These are phyloP conservation scores for Sporothrix curviconia DNA, from an alignment of 2,329 filamentous ascomycete genomes.

Conservation along the genomic window DNA sequence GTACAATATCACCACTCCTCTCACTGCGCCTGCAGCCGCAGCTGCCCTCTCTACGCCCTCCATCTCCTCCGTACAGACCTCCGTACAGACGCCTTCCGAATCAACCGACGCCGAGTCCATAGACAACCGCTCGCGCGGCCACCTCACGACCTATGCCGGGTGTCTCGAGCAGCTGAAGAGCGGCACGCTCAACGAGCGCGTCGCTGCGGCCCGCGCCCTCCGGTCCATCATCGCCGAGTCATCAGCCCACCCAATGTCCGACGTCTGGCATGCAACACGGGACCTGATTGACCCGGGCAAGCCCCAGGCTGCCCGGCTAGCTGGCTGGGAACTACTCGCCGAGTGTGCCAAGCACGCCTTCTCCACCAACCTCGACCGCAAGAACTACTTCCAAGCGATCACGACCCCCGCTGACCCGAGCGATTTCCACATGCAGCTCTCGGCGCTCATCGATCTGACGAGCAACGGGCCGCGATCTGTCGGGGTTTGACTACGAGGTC, in stretches of 20 bases:
- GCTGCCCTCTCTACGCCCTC: constrained; percentile 27
- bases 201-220: constrained; percentile 52
- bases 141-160: constrained; percentile 48
- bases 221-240: constrained; percentile 52
- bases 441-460: constrained; percentile 55
- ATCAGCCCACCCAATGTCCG: constrained; percentile 51
- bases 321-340: constrained; percentile 60
- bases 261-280: constrained; percentile 61
- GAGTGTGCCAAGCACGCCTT: constrained; percentile 58
- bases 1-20: constrained; percentile 4
- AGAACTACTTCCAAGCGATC: constrained; percentile 59
- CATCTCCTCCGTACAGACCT: constrained; percentile 25
- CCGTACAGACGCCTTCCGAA: constrained; percentile 23
- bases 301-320: constrained; percentile 44
- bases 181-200: constrained; percentile 46
- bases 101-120: constrained; percentile 39
- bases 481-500: constrained; percentile 62
- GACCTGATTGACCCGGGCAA: constrained; percentile 56
- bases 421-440: constrained; percentile 62
- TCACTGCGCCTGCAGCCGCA: constrained; percentile 26
- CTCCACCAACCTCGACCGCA: constrained; percentile 60
- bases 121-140: constrained; percentile 32
- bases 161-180: constrained; percentile 49
- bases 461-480: constrained; percentile 54
- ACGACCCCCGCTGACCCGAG: constrained; percentile 49